Conservation (phyloP, 345 rosid genomes). For the Dipteronia dyeriana region DNA sequence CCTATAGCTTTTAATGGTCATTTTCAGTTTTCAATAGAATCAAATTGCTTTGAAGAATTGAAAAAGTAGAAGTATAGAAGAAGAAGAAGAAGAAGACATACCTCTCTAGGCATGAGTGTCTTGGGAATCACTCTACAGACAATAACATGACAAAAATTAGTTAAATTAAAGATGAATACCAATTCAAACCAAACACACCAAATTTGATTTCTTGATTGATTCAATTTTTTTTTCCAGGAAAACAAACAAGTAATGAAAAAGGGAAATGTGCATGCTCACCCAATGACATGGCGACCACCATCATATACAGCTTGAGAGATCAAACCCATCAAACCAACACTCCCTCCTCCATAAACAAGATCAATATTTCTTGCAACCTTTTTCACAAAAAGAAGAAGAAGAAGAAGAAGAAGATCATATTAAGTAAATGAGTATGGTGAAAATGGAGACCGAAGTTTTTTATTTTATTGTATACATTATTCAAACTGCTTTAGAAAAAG, state of each 20-base stretch:
- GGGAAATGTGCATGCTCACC: slow-evolving; percentile 40
- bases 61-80: neutral
- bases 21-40: neutral
- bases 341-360: slow-evolving; percentile 96
- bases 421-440: neutral
- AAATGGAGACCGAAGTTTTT: neutral
- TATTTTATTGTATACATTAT: neutral
- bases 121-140: slow-evolving; percentile 69
- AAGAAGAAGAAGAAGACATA: slow-evolving; percentile 30
- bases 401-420: neutral
- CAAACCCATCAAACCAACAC: slow-evolving; percentile 91
- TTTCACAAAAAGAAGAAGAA: neutral
- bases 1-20: neutral
- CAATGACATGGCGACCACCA: slow-evolving; percentile 92
- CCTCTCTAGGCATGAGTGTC: slow-evolving; percentile 79
- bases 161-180: slow-evolving; percentile 11
- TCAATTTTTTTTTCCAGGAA: neutral
- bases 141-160: slow-evolving; percentile 38
- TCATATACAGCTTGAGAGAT: slow-evolving; percentile 77
- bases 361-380: slow-evolving; percentile 86
- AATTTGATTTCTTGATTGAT: slow-evolving; percentile 8
- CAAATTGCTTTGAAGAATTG: slow-evolving; percentile 1
- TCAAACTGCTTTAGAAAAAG: neutral
- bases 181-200: neutral
- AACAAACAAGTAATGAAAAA: neutral